phyloP scores from a whole-genome alignment of 805 yeast genomes.

The Candida morakotiae region DNA sequence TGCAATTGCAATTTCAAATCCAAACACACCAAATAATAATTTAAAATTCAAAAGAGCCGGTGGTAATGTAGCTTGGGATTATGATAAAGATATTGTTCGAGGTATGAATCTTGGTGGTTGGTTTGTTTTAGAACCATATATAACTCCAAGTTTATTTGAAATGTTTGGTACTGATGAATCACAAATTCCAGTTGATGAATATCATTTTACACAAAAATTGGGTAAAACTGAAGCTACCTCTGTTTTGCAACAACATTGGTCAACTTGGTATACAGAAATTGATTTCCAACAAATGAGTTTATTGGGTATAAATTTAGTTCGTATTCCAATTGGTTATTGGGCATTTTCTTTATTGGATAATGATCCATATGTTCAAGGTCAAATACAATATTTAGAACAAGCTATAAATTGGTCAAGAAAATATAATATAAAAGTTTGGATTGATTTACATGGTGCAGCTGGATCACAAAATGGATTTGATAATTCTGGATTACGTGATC shows the following conservation, averaged over 20 bases:
- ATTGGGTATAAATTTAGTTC: conserved; percentile 75
- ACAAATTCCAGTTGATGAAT: conserved; percentile 77
- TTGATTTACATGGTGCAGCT: conserved; percentile 94
- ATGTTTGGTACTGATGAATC: conserved; percentile 29
- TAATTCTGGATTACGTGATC: conserved; percentile 82
- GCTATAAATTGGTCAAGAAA: conserved; percentile 74
- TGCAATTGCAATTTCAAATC: conserved; percentile 3
- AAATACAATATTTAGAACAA: conserved; percentile 62
- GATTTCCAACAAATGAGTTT: conserved; percentile 61
- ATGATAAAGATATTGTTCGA: conserved; percentile 33
- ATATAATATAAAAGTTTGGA: conserved; percentile 71
- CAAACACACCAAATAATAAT: not conserved
- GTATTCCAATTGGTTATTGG: conserved; percentile 96
- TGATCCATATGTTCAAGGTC: conserved; percentile 90
- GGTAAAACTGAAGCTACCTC: conserved; percentile 56
- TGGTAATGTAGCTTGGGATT: conserved; percentile 24
- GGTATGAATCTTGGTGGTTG: conserved; percentile 91
- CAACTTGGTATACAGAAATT: conserved; percentile 64
- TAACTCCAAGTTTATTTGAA: conserved; percentile 72
- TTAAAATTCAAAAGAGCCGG: conserved; percentile 1
- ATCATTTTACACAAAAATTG: conserved; percentile 54
- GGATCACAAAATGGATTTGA: conserved; percentile 97
- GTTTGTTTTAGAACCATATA: conserved; percentile 84
- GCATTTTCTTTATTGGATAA: conserved; percentile 58
- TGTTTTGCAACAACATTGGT: conserved; percentile 70